Evolutionary conservation across 345 rosid species (phyloP), one percentile per base, ranked within the genome.

Genomic region (rapeseed (Brassica napus)): DNA sequence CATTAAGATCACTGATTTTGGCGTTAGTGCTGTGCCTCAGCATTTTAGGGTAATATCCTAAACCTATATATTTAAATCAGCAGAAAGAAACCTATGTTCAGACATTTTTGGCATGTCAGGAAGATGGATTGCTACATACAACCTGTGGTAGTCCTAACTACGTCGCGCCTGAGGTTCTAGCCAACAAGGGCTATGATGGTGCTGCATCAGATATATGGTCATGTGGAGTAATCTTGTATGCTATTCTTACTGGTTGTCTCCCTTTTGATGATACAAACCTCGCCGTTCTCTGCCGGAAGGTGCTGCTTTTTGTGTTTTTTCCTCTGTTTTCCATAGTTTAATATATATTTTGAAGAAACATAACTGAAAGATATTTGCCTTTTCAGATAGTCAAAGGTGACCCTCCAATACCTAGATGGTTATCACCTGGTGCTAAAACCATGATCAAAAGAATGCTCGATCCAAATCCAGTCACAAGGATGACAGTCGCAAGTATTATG

Each of bases 91-190:
- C 7, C 11, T 12, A 39, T 8, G 49, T 58, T 16, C 23, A 24
- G 26, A 52, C 24, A 0, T 9, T 23, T 78, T 77, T 68, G 68
- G 23, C 30, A 52, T 77, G 14, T 68, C 69, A 92, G 97, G 91
- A 82, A 68, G 97, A 89, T 71, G 97, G 97, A 11, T 84, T 94
- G 32, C 84, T 94, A 81, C 97, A 92, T 79, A 94, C 98, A 62
- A 88, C 94, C 26, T 94, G 98, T 73, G 97, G 98, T 71, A 94
- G 94, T 79, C 98, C 97, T 15, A 94, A 92, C 83, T 94, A 94
- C 47, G 92, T 92, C 14, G 97, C 97, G 2, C 98, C 97, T 1
- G 97, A 94, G 86, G 86, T 94, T 76, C 93, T 92, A 60, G 85
- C 88, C 6, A 94, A 91, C 70, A 81, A 88, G 71, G 98, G 98